Evolutionary conservation across 768 basidiomycete genomes (phyloP).

Genomic region (Boletus barrowsii): DNA sequence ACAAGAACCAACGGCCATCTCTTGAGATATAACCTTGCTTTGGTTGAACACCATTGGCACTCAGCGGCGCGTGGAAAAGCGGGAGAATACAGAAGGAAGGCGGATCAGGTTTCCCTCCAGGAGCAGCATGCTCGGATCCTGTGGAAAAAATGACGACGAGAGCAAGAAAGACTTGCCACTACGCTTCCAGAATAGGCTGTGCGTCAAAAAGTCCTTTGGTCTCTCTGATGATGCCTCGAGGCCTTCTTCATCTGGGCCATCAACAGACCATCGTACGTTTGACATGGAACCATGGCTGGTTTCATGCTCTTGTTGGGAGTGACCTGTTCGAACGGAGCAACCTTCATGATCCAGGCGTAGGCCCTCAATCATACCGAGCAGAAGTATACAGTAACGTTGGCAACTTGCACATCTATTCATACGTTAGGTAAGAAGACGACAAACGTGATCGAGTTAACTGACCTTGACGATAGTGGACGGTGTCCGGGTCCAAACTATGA

Average conservation of each 20-base stretch:
- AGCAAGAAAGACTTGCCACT: no score
- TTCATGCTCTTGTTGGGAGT: slow-evolving; percentile 55
- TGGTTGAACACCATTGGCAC: slow-evolving; percentile 15
- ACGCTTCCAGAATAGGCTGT: no score
- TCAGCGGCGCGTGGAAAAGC: slow-evolving; percentile 45
- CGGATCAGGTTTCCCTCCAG: slow-evolving; percentile 34
- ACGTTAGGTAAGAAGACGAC: slow-evolving; percentile 2
- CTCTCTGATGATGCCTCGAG: slow-evolving; percentile 47
- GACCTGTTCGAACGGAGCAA: slow-evolving; percentile 29
- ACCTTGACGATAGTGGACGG: slow-evolving; percentile 54
- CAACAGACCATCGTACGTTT: slow-evolving; percentile 51
- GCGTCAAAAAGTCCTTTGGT: slow-evolving; percentile 55
- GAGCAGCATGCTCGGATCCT: slow-evolving; percentile 51
- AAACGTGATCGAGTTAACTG: slow-evolving; percentile 1
- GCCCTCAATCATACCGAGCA: slow-evolving; percentile 37
- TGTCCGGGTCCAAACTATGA: slow-evolving; percentile 41
- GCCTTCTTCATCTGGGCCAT: slow-evolving; percentile 44
- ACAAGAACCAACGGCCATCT: slow-evolving; percentile 55
- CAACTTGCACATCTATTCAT: slow-evolving; percentile 47
- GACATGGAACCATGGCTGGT: slow-evolving; percentile 64
- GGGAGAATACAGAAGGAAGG: slow-evolving; percentile 56
- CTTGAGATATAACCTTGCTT: slow-evolving; percentile 46
- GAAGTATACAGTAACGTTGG: slow-evolving; percentile 56
- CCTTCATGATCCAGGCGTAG: background rate
- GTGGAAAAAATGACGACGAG: background rate